Evolutionary conservation across 1,139 yeast genomes (phyloP), one percentile per base, ranked within the genome.

Genomic region (Zhuliangozyma parablackwelliae): DNA sequence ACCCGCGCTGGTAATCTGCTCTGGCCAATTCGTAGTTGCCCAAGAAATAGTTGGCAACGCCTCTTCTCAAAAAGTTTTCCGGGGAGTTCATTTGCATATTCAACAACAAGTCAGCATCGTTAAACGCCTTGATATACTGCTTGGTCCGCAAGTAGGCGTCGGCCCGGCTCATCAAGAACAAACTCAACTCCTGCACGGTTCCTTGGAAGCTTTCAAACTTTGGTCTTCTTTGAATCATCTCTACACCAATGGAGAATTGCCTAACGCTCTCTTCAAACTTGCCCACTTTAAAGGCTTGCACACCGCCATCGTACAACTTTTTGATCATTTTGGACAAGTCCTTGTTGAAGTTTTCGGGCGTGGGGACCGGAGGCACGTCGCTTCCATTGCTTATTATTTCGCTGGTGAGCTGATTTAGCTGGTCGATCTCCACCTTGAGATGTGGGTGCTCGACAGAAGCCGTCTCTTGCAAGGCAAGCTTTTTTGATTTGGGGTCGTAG

Each of bases 201-300:
- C 82, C 75, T 47, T 79, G 89, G 51, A 89, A 85, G 9, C 90
- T 71, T 57, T 92, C 98, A 74, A 90, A 89, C 51, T 86, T 82
- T 26, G 89, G 80, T 57, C 97, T 77, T 48, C 86, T 80, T 44
- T 76, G 65, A 13, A 90, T 84, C 79, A 89, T 78, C 39, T 87
- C 95, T 31, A 92, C 69, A 1, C 96, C 97, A 42, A 88, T 67
- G 8, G 81, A 60, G 51, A 86, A 78, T 51, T 81, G 80, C 55
- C 82, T 82, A 35, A 78, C 75, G 1, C 96, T 89, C 12, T 88
- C 97, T 5, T 65, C 68, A 46, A 72, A 72, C 51, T 83, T 82
- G 23, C 75, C 76, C 35, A 71, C 69, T 53, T 81, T 78, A 55
- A 86, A 72, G 8, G 82, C 69, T 32, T 69, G 72, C 7, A 82